phyloP scores from a whole-genome alignment of 345 rosid genomes.

The Clarkia xantiana region DNA sequence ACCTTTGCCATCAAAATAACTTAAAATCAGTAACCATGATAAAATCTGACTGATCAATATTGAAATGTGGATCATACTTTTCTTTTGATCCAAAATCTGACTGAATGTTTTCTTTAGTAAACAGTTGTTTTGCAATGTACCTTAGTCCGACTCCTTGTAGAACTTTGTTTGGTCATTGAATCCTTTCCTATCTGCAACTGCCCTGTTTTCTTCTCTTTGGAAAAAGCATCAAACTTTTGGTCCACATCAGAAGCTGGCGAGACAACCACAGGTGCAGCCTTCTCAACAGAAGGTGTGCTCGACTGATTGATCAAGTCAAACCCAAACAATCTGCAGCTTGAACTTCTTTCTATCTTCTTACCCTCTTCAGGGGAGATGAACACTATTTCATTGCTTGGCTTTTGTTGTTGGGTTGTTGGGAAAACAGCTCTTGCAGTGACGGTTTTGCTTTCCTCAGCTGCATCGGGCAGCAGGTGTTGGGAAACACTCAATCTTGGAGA shows the following conservation, averaged over 20 bases:
- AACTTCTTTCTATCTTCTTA: conserved; percentile 33
- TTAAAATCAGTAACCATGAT: no score
- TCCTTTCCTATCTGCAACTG: conserved; percentile 40
- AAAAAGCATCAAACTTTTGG: conserved; percentile 32
- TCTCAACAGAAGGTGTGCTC: conserved; percentile 19
- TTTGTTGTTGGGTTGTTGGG: conserved; percentile 22
- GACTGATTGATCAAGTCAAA: conserved; percentile 44
- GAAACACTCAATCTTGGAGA: conserved; percentile 29
- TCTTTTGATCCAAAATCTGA: no score
- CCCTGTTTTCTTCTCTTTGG: conserved; percentile 43
- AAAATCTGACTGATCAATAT: no score
- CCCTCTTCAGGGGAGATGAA: conserved; percentile 26
- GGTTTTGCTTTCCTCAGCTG: conserved; percentile 38
- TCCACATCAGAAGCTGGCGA: conserved; percentile 31
- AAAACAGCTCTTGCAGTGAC: conserved; percentile 28
- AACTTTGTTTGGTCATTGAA: conserved; percentile 44
- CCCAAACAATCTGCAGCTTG: conserved; percentile 59
- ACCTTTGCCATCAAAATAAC: no score
- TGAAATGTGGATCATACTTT: no score
- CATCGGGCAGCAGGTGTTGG: conserved; percentile 34
- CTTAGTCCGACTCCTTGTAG: conserved; percentile 68
- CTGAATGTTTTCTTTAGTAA: no score
- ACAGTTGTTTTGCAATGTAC: no score
- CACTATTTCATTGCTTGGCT: conserved; percentile 20
- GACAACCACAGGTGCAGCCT: conserved; percentile 5